Base-by-base conservation (phyloP, 2,329 filamentous ascomycete genomes). In the Thelonectria blattea region DNA sequence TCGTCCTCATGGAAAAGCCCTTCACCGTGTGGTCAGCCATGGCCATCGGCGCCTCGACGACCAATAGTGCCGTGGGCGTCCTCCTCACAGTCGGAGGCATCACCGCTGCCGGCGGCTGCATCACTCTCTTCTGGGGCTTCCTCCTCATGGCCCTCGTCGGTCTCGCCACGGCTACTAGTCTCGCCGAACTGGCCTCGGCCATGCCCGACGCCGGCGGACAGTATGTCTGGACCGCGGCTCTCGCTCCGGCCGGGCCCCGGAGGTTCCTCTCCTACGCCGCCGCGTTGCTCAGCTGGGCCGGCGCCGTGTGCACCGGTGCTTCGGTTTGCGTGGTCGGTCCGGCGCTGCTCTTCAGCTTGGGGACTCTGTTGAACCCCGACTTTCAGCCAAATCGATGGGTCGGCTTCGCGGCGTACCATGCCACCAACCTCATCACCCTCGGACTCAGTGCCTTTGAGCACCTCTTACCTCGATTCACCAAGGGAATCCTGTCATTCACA, bases 51-150 rank as follows among this genome's bases (percentile, higher is more conserved):
- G 24, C 45, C n/a, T 53, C 51, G 12, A 46, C 32, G 17, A 53
- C 51, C 17, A 53, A 53, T 17, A 37, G 12, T 3, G 34, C 34
- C 15, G 37, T 41, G 10, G 51, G 39, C 7, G 30, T 53, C 27
- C 34, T 22, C 17, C 30, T 53, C n/a, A 53, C 15, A 5, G 39
- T 53, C 5, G 51, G 41, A 5, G 12, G 34, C 5, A 11, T 41
- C 3, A 15, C 43, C 5, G 24, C 51, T 3, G 10, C 45, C 3
- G 58, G 59, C 11, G 62, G 59, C 1, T 47, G 58, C 2, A 43
- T 42, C 1, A 12, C 54, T 10, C 51, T 63, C 22, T 59, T 63
- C 18, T 63, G 58, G 20, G 61, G 61, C 41, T 48, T 56, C 34
- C 51, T 62, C 51, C 14, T 60, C 2, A 52, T 60, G 12, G 51